Base-by-base conservation (phyloP, 1,284 basidiomycete species). In the Vanrija sp. region DNA sequence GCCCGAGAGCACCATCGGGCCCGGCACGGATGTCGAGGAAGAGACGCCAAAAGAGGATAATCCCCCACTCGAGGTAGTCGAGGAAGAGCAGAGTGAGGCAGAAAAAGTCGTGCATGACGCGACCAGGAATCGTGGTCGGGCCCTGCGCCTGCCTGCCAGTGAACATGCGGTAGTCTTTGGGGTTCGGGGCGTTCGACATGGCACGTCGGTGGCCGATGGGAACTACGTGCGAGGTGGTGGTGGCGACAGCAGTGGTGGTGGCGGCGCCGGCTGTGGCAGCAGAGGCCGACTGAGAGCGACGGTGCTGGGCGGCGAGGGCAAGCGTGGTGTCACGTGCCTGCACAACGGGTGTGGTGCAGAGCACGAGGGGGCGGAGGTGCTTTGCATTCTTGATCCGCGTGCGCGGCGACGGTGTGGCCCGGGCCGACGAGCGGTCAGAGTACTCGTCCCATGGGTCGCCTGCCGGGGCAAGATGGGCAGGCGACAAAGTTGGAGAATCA, bases 41-140 rank as follows among this genome's bases (percentile, higher is more conserved):
- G 21, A 69, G 56, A 19, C 64, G 61, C 40, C 64, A 66, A n/a
- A 58, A 38, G 15, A 69, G 55, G 49, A 69, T 63, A 16, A 67
- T 49, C 6, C 51, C 34, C 63, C 65, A 67, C 51, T 69, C 68
- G 28, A 65, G 23, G 51, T 63, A 66, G 44, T 69, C 64, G 46
- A 65, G 45, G 21, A 60, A 46, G 18, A 69, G 58, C 23, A 61
- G 57, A n/a, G 63, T 12, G 46, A 61, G 54, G 43, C 65, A 66
- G 49, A 69, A 55, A 6, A 65, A 18, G 51, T 69, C 68, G 54
- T 69, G 65, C 29, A 65, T 58, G 21, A 68, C 28, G 39, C 60
- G 59, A 3, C 58, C 68, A 10, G 66, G 65, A 9, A 69, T 62
- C 12, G 66, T 65, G 19, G 51, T 5, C 43, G 26, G n/a, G 26